Evolutionary conservation across 192 early-diverging fungal genomes (phyloP), one percentile per base, ranked within the genome.

Genomic region (Pecoramyces ruminantium): DNA sequence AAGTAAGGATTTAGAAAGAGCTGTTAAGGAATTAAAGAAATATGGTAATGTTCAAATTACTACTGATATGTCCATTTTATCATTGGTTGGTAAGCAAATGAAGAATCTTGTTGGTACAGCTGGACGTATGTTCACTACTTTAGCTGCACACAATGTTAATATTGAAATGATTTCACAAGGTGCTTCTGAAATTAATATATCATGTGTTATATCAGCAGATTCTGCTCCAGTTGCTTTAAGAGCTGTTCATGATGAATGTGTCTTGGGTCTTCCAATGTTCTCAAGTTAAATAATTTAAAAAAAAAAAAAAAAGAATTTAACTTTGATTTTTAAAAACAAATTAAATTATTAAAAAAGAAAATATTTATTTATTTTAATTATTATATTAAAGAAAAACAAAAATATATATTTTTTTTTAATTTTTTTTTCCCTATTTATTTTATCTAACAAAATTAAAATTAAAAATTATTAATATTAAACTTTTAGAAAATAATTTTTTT

Each of bases 131-230:
- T 99, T 99, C 86, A 88, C 88, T 79, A 95, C 93, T 4, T 86
- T 99, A 42, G 95, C 95, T 21, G 92, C 90, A 78, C 90, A 93
- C 77, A 86, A 90, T 80, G 92, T 99, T 82, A 99, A 99, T 84
- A 97, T 99, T 84, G 97, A 99, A 86, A 99, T 99, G 97, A 99
- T 99, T 78, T 96, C 94, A 21, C 97, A 99, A 86, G 97, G 97
- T 40, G 95, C 97, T 5, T 94, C 93, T 15, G 97, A 99, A 86
- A 98, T 99, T 84, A 99, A 99, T 85, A 99, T 99, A 82, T 95
- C 93, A 28, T 99, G 97, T 82, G 96, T 99, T 14, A 96, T 99
- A 85, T 90, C 93, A 30, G 92, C 93, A 79, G 79, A 85, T 80
- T 89, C 88, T 77, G 91, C 95, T 4, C 84, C 88, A 9, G 85